Evolutionary conservation across 192 early-diverging fungal species (phyloP).

Genomic region (Gonapodya sp.): DNA sequence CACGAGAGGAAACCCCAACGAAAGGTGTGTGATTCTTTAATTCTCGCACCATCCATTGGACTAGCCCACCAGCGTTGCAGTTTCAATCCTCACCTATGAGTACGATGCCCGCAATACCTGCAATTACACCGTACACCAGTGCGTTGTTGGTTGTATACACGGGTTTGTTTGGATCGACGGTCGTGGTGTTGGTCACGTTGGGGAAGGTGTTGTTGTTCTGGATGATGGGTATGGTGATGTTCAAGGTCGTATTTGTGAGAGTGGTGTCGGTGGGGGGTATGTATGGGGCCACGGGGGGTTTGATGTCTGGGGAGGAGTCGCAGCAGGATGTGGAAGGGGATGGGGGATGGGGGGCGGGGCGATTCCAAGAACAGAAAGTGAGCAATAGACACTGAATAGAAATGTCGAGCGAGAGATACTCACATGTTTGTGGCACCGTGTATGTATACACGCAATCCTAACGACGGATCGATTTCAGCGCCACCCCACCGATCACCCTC

Average conservation of each 20-base stretch:
- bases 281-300: neutral
- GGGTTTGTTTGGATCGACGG: neutral
- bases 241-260: neutral
- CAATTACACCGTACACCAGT: neutral
- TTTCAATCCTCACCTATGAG: too few relatives aligned
- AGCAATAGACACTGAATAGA: neutral
- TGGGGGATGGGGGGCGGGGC: too few relatives aligned
- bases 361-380: neutral
- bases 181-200: conserved; percentile 1
- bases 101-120: neutral
- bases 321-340: too few relatives aligned
- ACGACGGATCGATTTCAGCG: neutral
- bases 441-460: neutral
- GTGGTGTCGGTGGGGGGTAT: neutral
- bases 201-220: conserved; percentile 1
- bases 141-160: neutral
- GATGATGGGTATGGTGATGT: neutral
- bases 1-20: too few relatives aligned
- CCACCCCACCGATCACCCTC: too few relatives aligned
- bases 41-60: too few relatives aligned
- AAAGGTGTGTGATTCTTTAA: too few relatives aligned
- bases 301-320: too few relatives aligned
- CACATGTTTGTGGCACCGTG: conserved; percentile 3
- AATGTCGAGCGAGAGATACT: neutral
- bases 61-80: too few relatives aligned